Conservation (phyloP, 352 stramenopile genomes). For the Globisporangium megalacanthum region DNA sequence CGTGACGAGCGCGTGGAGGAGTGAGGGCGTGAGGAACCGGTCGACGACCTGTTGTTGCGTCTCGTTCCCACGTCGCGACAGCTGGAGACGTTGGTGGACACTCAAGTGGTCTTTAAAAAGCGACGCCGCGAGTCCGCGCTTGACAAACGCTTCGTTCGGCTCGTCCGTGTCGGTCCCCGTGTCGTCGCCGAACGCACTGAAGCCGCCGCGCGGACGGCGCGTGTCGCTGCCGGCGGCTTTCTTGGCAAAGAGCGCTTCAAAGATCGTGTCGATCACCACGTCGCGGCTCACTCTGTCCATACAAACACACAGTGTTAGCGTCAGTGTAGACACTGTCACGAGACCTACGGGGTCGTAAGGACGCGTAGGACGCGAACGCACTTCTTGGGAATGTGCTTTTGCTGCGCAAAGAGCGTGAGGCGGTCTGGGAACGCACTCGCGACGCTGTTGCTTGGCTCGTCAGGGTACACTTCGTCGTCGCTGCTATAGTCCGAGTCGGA, state of each 20-base stretch:
- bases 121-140: constrained; percentile 62
- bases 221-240: constrained; percentile 9
- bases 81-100: constrained; percentile 10
- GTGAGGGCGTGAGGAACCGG: constrained; percentile 64
- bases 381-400: constrained; percentile 28
- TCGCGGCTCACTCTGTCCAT: constrained; percentile 55
- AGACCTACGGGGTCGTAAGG: too few relatives aligned
- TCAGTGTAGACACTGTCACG: too few relatives aligned
- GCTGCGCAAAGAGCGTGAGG: constrained; percentile 9
- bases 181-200: constrained; percentile 70
- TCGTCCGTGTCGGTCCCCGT: constrained; percentile 75
- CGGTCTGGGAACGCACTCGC: constrained; percentile 36
- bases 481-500: constrained; percentile 40
- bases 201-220: constrained; percentile 21
- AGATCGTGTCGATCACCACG: constrained; percentile 80
- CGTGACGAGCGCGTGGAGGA: constrained; percentile 76
- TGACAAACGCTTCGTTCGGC: constrained; percentile 83
- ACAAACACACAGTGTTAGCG: neutral
- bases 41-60: constrained; percentile 47
- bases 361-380: constrained; percentile 2
- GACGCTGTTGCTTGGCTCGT: constrained; percentile 19
- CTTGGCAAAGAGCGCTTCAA: constrained; percentile 60
- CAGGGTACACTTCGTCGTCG: constrained; percentile 66
- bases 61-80: constrained; percentile 22
- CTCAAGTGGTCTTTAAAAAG: constrained; percentile 68